phyloP scores from a whole-genome alignment of 352 stramenopile genomes.

The Phytophthora tubulina region DNA sequence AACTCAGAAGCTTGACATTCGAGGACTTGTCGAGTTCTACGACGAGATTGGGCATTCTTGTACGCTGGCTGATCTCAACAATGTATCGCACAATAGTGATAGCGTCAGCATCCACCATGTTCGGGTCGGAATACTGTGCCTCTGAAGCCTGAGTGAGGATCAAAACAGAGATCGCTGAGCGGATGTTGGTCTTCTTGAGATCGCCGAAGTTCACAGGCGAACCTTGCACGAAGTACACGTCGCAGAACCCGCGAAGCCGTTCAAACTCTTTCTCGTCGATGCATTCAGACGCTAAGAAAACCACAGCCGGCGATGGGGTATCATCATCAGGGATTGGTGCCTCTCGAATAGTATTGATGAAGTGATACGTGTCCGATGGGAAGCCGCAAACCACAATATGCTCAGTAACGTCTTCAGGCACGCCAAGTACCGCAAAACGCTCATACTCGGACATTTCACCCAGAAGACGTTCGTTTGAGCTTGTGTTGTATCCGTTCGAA shows the following conservation, averaged over 20 bases:
- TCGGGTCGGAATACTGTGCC: conserved; percentile 70
- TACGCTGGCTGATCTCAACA: conserved; percentile 79
- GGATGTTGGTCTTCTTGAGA: conserved; percentile 75
- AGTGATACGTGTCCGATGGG: conserved; percentile 69
- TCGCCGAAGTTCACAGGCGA: conserved; percentile 82
- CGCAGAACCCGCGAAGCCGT: conserved; percentile 57
- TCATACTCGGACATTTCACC: conserved; percentile 58
- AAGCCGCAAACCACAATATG: conserved; percentile 84
- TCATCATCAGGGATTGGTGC: conserved; percentile 53
- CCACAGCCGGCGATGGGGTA: conserved; percentile 51
- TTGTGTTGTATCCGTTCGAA: neutral
- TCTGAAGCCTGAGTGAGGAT: conserved; percentile 67
- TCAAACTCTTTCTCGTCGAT: conserved; percentile 70
- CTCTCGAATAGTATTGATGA: conserved; percentile 78
- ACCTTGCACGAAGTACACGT: conserved; percentile 75
- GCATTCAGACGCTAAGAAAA: conserved; percentile 63
- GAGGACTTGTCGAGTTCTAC: conserved; percentile 78
- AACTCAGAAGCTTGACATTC: conserved; percentile 86
- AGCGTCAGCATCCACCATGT: conserved; percentile 86
- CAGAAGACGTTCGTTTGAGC: conserved; percentile 14
- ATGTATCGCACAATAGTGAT: conserved; percentile 88
- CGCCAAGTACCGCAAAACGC: conserved; percentile 56
- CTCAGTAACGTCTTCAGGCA: conserved; percentile 47
- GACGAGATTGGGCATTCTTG: conserved; percentile 73
- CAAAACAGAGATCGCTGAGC: conserved; percentile 62